Conservation (phyloP, 202 grass and related monocot genomes). For the Bolboschoenoplectus hybrid region DNA sequence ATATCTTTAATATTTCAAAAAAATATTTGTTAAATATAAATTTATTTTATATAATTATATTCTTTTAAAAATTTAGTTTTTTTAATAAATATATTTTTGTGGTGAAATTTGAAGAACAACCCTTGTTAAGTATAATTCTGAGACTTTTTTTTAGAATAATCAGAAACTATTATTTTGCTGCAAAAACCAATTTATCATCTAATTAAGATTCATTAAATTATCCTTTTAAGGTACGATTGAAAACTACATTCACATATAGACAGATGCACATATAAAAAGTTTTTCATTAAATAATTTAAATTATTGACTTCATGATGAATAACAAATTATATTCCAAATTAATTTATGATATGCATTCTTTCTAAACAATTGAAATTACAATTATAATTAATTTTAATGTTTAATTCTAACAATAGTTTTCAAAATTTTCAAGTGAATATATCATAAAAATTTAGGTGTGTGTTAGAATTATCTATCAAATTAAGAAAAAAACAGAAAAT, state of each 20-base stretch:
- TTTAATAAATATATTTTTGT: too few species aligned
- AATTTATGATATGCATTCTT: neutral
- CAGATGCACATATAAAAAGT: neutral
- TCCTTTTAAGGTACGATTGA: neutral
- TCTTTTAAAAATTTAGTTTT: too few species aligned
- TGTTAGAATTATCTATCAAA: neutral
- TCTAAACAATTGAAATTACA: too few species aligned
- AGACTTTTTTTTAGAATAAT: neutral
- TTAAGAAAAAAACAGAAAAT: neutral
- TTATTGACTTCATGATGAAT: neutral
- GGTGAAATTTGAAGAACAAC: too few species aligned
- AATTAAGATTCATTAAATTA: neutral
- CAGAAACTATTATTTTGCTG: neutral
- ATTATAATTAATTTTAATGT: too few species aligned
- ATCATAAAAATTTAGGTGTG: neutral
- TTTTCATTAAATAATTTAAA: neutral
- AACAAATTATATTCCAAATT: neutral
- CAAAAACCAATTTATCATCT: neutral
- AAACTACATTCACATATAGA: neutral
- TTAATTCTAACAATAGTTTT: too few species aligned
- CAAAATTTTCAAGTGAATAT: neutral
- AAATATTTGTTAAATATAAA: too few species aligned
- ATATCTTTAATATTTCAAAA: too few species aligned
- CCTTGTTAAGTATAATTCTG: neutral
- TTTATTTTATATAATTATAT: too few species aligned